Conservation (phyloP, 1,284 basidiomycete species). For the Apiotrichum sp. region DNA sequence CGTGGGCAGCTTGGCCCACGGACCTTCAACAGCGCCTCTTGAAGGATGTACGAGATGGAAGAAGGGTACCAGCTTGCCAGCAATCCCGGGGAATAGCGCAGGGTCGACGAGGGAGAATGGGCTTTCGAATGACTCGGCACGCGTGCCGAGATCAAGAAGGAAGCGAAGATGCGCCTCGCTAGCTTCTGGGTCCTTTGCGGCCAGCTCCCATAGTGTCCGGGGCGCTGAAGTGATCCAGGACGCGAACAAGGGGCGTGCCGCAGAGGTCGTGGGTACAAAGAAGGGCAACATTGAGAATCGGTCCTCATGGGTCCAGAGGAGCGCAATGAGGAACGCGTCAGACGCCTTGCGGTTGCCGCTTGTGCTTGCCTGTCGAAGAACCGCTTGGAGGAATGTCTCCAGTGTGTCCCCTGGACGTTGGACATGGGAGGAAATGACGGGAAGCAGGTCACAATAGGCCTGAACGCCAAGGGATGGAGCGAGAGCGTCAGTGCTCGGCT, state of each 20-base stretch:
- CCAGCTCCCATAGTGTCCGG: constrained; percentile 75
- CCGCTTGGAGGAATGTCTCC: constrained; percentile 29
- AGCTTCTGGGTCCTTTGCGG: constrained; percentile 53
- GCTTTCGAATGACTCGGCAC: constrained; percentile 19
- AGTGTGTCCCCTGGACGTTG: constrained; percentile 44
- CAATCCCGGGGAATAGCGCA: constrained; percentile 46
- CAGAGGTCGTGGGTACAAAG: constrained; percentile 28
- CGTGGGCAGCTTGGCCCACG: constrained; percentile 60
- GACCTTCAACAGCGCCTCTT: constrained; percentile 64
- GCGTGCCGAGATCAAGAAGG: constrained; percentile 25
- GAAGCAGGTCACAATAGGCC: constrained; percentile 66
- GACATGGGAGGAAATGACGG: constrained; percentile 76
- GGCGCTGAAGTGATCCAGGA: constrained; percentile 60
- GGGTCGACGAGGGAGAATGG: constrained; percentile 48
- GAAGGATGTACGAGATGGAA: constrained; percentile 66
- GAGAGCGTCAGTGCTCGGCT: constrained; percentile 40
- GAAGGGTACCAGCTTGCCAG: constrained; percentile 59
- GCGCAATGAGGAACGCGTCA: constrained; percentile 63
- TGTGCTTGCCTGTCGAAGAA: constrained; percentile 46
- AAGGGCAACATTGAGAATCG: constrained; percentile 35
- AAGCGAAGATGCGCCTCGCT: constrained; percentile 54
- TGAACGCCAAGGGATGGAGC: constrained; percentile 54
- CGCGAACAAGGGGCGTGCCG: constrained; percentile 17
- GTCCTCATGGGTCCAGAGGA: constrained; percentile 57
- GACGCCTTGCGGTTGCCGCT: constrained; percentile 22